Conservation (phyloP, 495 filamentous ascomycete genomes). For the Elasticomyces elasticus region DNA sequence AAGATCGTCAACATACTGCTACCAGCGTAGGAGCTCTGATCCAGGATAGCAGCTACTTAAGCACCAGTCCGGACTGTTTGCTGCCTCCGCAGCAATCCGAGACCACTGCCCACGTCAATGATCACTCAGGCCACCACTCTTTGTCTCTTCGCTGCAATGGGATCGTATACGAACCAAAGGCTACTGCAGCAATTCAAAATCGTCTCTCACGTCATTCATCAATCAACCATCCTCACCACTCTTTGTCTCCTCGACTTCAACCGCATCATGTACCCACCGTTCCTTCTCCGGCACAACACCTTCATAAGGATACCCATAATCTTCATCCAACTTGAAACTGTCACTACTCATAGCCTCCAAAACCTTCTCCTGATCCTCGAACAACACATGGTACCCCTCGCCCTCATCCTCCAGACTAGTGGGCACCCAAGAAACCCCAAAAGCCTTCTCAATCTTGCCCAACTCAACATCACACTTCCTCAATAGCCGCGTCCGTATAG, state of each 20-base stretch:
- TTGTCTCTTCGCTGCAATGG: too few relatives aligned
- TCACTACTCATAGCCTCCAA: conserved; percentile 8
- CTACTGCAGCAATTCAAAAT: too few relatives aligned
- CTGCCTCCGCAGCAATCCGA: too few relatives aligned
- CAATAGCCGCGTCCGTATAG: conserved; percentile 8
- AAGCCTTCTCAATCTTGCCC: conserved; percentile 15
- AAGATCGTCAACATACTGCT: too few relatives aligned
- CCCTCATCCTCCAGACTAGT: conserved; percentile 7
- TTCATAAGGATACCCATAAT: conserved; percentile 15
- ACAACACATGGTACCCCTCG: conserved; percentile 5
- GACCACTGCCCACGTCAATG: too few relatives aligned
- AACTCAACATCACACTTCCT: conserved; percentile 21
- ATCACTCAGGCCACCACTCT: too few relatives aligned
- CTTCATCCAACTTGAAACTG: conserved; percentile 11
- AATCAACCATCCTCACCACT: too few relatives aligned
- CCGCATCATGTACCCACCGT: conserved; percentile 13
- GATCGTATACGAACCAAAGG: too few relatives aligned
- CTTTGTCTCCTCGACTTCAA: conserved; percentile 2
- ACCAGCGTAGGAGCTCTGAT: too few relatives aligned
- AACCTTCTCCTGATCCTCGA: conserved; percentile 11
- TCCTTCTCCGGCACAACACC: conserved; percentile 7
- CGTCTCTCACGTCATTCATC: too few relatives aligned
- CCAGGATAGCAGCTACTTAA: too few relatives aligned
- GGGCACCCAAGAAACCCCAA: conserved; percentile 21
- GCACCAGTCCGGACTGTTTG: too few relatives aligned